A percentile compares a stretch with the other conserved stretches of the same genome.
phyloP scores from a whole-genome alignment of 1,139 yeast species.

The Candida sanyaensis region DNA sequence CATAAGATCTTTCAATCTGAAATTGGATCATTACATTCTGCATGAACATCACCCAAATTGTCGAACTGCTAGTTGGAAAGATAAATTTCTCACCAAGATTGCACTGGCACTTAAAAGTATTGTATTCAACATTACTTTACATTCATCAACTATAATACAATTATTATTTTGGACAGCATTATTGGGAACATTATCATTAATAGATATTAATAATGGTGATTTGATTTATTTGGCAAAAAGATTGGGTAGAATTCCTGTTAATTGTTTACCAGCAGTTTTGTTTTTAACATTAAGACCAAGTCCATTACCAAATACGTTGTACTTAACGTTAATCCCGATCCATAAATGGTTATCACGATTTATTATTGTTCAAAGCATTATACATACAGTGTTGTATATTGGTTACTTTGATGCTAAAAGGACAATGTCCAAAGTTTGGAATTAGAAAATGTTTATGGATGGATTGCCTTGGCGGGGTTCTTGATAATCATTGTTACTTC shows the following conservation, averaged over 20 bases:
- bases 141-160: slow-evolving; percentile 35
- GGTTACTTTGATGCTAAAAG: slow-evolving; percentile 51
- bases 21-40: slow-evolving; percentile 20
- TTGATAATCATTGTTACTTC: slow-evolving; percentile 60
- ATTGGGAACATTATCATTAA: slow-evolving; percentile 38
- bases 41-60: slow-evolving; percentile 14
- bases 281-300: slow-evolving; percentile 76
- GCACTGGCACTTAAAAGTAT: slow-evolving; percentile 17
- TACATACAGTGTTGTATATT: slow-evolving; percentile 66
- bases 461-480: slow-evolving; percentile 65
- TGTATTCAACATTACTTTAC: slow-evolving; percentile 24
- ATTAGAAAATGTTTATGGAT: slow-evolving; percentile 60
- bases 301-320: slow-evolving; percentile 70
- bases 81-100: slow-evolving; percentile 7
- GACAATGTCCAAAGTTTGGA: slow-evolving; percentile 51
- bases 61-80: slow-evolving; percentile 9
- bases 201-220: slow-evolving; percentile 54
- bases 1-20: slow-evolving; percentile 19
- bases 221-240: slow-evolving; percentile 70
- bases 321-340: slow-evolving; percentile 70
- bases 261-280: slow-evolving; percentile 69
- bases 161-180: slow-evolving; percentile 49
- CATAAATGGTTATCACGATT: slow-evolving; percentile 89
- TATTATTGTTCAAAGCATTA: slow-evolving; percentile 59
- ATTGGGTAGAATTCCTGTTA: slow-evolving; percentile 75